Conservation (phyloP, 2,329 filamentous ascomycete genomes). For the Monilinia fructicola region DNA sequence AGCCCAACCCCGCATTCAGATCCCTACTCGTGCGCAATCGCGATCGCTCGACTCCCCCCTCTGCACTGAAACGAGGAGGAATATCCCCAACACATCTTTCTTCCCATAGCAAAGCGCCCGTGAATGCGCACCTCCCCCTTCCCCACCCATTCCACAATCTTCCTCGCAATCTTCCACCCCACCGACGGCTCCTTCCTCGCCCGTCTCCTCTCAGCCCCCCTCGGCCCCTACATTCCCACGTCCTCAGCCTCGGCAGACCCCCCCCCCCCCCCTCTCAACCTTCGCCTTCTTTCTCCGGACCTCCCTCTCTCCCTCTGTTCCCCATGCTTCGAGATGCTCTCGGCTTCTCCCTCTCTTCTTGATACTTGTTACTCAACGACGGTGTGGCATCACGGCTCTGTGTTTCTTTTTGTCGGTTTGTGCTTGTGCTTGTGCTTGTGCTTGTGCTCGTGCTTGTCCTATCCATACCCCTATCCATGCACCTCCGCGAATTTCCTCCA, state of each 20-base stretch:
- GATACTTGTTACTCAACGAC: too few species aligned
- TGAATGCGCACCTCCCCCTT: conserved; percentile 54
- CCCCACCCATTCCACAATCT: conserved; percentile 28
- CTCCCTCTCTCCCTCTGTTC: background rate
- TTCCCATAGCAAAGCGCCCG: conserved; percentile 76
- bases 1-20: conserved; percentile 49
- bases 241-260: conserved; percentile 35
- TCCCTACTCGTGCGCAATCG: conserved; percentile 79
- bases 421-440: too few species aligned
- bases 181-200: conserved; percentile 13
- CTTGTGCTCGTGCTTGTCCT: too few species aligned
- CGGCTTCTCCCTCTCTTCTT: conserved; percentile 1
- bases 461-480: too few species aligned
- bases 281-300: background rate
- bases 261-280: conserved; percentile 24
- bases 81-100: conserved; percentile 65
- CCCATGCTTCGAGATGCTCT: background rate
- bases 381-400: background rate
- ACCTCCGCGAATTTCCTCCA: too few species aligned
- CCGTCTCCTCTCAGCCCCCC: conserved; percentile 29
- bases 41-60: conserved; percentile 81
- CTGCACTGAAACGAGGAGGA: conserved; percentile 65
- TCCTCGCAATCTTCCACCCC: conserved; percentile 31
- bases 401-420: background rate
- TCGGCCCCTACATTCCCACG: conserved; percentile 24